Base-by-base conservation (phyloP, 176 grass and related monocot genomes). In the bread wheat (Triticum aestivum) region DNA sequence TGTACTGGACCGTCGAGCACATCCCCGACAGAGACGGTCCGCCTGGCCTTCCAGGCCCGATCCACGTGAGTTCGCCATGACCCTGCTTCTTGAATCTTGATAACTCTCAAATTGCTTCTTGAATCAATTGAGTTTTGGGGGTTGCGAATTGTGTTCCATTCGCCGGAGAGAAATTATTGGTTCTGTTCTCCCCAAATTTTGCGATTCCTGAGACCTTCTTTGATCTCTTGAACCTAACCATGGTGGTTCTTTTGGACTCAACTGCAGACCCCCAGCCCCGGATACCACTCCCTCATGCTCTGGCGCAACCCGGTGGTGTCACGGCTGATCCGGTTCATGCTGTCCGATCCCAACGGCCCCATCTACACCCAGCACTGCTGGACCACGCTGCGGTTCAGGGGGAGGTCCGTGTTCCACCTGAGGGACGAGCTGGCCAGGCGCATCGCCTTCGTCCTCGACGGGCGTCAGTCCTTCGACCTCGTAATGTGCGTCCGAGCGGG, bases 401-500 rank as follows among this genome's bases (percentile, higher is more conserved):
- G 74, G 47, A 77, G 44, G 4, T 77, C 74, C 29, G 47, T 32
- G 26, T 54, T 77, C 24, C 15, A 56, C 29, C 47, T 77, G 17
- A 18, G 45, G 74, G 52, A 11, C 26, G 26, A 34, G 47, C 47
- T 77, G 27, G 47, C 27, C 2, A 17, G 17, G 5, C 47, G 27
- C 8, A 4, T 77, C 24, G 74, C 12, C 14, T 17, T 21, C 69
- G 2, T 11, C 11, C 20, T 41, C 18, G 56, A 59, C 6, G 56
- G 20, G 2, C 20, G 69, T 63, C 61, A 59, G 56, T 63, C 20
- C 65, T 11, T 1, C 18, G 3, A 2, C 86, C 27, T 65, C 29
- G 15, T 8, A 51, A 8, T 87, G 44, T 87, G 79, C 24, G 61
- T 82, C 6, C 45, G 35, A 62, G 59, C 61, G 4, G 86, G 86